Base-by-base conservation (phyloP, 2,329 filamentous ascomycete genomes). In the Botrytis deweyae region DNA sequence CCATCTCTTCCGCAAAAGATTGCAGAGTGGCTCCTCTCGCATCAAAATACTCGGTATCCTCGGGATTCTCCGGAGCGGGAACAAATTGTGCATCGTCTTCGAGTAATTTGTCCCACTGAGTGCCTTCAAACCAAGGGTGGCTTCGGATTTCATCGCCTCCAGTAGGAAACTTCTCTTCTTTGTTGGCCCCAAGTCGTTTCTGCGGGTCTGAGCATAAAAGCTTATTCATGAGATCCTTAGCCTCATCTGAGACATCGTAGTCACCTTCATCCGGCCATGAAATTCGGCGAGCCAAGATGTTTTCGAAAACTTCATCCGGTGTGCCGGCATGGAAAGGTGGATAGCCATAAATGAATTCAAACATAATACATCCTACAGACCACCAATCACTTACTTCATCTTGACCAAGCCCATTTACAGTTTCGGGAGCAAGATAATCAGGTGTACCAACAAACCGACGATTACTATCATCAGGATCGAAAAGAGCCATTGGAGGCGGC, bases 341-440 rank as follows among this genome's bases (percentile, higher is more conserved):
- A 74, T 93, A 92, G 1, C 96, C 96, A 80, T 93, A 98, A 3
- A 99, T 85, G 77, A 97, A 98, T 80, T 99, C 96, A 79, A 98
- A 99, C 83, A 98, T 85, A 78, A 99, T 98, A 82, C 97, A 99
- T 0, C 96, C 96, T n/a, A 99, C 88, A 36, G 96, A 98, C 96
- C 96, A 99, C 96, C 96, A 99, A 89, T 99, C 96, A 81, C 96
- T 98, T 78, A 95, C 96, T 82, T 98, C 95, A 80, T 99, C 96
- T 82, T 99, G 96, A 2, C 95, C 94, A 77, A 94, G 91, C 68
- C 97, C 96, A 77, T 94, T 95, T 80, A 99, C 97, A 0, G 97
- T 99, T 81, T 99, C 97, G 0, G 96, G 96, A 0, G 96, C 96
- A 22, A 99, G 88, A 81, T 99, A 99, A 82, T 99, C 96, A 0